Evolutionary conservation across 1,284 basidiomycete genomes (phyloP).

Genomic region (Microbotryomycetes sp.): DNA sequence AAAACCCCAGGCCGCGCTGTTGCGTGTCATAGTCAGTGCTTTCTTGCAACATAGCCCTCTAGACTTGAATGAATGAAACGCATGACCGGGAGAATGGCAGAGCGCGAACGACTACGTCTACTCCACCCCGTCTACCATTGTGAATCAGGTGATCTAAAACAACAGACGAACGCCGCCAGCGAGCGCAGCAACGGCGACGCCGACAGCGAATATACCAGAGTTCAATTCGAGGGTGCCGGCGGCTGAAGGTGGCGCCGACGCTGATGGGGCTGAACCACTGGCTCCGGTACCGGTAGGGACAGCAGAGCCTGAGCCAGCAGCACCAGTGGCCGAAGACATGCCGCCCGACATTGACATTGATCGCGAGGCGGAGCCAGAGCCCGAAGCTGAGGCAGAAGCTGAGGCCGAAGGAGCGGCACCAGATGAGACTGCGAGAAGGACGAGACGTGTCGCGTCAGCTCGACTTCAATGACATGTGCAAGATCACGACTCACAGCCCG

Average conservation of each 20-base stretch:
- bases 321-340: neutral
- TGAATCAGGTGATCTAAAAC: neutral
- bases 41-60: no score
- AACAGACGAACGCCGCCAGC: neutral
- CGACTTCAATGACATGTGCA: neutral
- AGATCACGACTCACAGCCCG: slow-evolving; percentile 9
- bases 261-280: neutral
- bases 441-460: neutral
- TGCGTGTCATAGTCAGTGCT: no score
- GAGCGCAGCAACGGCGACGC: neutral
- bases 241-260: neutral
- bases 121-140: no score
- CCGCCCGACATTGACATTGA: no score
- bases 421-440: neutral
- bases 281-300: no score
- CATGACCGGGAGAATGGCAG: no score
- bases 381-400: neutral
- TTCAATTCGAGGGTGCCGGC: neutral
- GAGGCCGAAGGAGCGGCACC: slow-evolving; percentile 4
- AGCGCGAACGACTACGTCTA: no score
- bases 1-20: no score
- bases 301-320: neutral
- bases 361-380: neutral
- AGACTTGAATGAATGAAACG: no score
- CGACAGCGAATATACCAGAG: neutral